A percentile compares a stretch with the other conserved stretches of the same genome.
phyloP scores from a whole-genome alignment of 331 rosid species.

The Spiraea crenata region DNA sequence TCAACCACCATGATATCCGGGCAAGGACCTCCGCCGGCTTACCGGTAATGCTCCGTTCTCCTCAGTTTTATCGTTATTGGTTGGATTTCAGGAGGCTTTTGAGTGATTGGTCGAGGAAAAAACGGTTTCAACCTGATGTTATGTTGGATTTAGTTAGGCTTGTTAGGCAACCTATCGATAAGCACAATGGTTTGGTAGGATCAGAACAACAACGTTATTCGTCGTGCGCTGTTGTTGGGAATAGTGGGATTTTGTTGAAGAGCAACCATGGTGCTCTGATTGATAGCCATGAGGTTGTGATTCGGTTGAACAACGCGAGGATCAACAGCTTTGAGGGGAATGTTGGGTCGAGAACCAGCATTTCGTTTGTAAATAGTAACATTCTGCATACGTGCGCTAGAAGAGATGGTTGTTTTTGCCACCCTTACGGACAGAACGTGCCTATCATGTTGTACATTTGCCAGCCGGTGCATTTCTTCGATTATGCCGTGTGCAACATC shows the following conservation, averaged over 20 bases:
- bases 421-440: slow-evolving; percentile 74
- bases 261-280: slow-evolving; percentile 54
- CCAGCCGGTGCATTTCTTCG: slow-evolving; percentile 89
- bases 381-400: slow-evolving; percentile 88
- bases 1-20: slow-evolving; percentile 48
- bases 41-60: slow-evolving; percentile 60
- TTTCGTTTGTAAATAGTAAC: slow-evolving; percentile 88
- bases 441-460: slow-evolving; percentile 88
- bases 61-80: slow-evolving; percentile 80
- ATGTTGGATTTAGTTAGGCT: slow-evolving; percentile 57
- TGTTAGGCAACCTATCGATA: slow-evolving; percentile 54
- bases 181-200: slow-evolving; percentile 26
- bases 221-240: slow-evolving; percentile 91
- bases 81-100: slow-evolving; percentile 64
- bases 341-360: slow-evolving; percentile 79
- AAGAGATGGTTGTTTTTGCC: slow-evolving; percentile 81
- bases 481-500: slow-evolving; percentile 65
- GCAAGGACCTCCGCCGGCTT: slow-evolving; percentile 33
- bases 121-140: slow-evolving; percentile 53
- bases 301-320: slow-evolving; percentile 85
- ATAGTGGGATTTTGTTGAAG: slow-evolving; percentile 87
- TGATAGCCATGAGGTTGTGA: slow-evolving; percentile 73
- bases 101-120: slow-evolving; percentile 65
- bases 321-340: slow-evolving; percentile 44
- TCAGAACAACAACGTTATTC: slow-evolving; percentile 35